These are phyloP conservation scores for Neurospora cerealis DNA, from an alignment of 495 filamentous ascomycete genomes.

Conservation along the genomic window DNA sequence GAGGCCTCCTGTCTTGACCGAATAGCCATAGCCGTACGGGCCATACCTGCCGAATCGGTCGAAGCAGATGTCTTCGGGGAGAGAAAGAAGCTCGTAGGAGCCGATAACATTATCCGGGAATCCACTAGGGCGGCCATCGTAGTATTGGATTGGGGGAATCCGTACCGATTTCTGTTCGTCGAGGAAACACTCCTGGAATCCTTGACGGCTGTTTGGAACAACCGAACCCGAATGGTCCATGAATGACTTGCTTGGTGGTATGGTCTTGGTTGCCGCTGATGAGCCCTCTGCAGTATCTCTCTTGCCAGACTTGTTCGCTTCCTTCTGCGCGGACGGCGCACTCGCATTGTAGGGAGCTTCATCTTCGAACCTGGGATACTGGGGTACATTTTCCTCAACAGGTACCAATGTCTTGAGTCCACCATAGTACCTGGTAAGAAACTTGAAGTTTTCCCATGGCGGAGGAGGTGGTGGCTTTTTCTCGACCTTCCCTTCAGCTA, in stretches of 20 bases:
- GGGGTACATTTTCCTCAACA: constrained; percentile 52
- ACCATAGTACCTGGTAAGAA: constrained; percentile 76
- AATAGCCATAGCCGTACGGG: constrained; percentile 85
- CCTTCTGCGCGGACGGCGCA: constrained; percentile 13
- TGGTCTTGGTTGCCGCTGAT: constrained; percentile 51
- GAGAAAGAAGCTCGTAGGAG: constrained; percentile 66
- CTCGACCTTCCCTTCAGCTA: constrained; percentile 44
- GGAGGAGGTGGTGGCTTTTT: constrained; percentile 44
- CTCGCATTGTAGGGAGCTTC: constrained; percentile 30
- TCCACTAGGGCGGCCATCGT: constrained; percentile 62
- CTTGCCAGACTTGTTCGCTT: neutral
- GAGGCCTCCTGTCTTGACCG: constrained; percentile 60
- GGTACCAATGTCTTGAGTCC: constrained; percentile 60
- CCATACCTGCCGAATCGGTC: constrained; percentile 84
- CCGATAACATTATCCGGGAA: constrained; percentile 79
- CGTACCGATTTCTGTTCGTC: constrained; percentile 50
- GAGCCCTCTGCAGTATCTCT: constrained; percentile 48
- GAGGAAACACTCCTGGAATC: constrained; percentile 64
- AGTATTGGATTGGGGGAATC: constrained; percentile 59
- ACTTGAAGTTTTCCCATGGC: constrained; percentile 74
- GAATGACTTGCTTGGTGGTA: constrained; percentile 62
- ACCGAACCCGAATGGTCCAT: constrained; percentile 54
- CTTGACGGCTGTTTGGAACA: constrained; percentile 37
- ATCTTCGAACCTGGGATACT: constrained; percentile 58
- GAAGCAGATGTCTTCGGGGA: constrained; percentile 86